Evolutionary conservation across 129 eudicot genomes (phyloP), one percentile per base, ranked within the genome.

Genomic region (Apium graveolens): DNA sequence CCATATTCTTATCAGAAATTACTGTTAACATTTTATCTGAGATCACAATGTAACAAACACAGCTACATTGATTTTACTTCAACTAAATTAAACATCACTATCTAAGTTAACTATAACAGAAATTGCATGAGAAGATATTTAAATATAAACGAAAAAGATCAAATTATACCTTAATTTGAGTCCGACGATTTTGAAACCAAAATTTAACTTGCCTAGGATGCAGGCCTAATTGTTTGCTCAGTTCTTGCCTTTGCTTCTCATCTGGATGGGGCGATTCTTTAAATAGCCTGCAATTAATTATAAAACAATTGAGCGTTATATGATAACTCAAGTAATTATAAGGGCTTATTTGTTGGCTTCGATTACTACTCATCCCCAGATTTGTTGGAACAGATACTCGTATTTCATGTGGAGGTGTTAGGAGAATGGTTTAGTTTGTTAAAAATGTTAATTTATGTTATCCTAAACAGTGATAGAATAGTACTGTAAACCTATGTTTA

Each of bases 201-300:
- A 96, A 96, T 74, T 96, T 96, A 76, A 96, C 97, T 89, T 96
- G 99, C 74, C 96, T 89, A 55, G 99, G 97, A 86, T 90, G 91
- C 84, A 96, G 99, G 65, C 99, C 99, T 82, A 92, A 81, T 73
- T 87, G 93, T 83, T 89, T 92, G 90, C 99, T 92, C 73, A 96
- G 87, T 45, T 90, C 86, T 79, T 87, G 97, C 81, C 99, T 83
- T 84, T 96, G 99, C 89, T 90, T 96, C 87, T 96, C 99, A 86
- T 96, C 99, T 48, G 99, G 99, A 83, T 96, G 99, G 74, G 99
- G 99, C 51, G 99, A 96, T 86, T 96, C 99, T 82, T 92, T 96
- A 77, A 96, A 96, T 62, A 96, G 81, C 75, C 99, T 96, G 90
- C 82, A 85, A 34, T 38, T 4, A 35, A 35, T 1, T 38, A 2